Conservation (phyloP, 805 yeast species). For the Candida ipomoeae region DNA sequence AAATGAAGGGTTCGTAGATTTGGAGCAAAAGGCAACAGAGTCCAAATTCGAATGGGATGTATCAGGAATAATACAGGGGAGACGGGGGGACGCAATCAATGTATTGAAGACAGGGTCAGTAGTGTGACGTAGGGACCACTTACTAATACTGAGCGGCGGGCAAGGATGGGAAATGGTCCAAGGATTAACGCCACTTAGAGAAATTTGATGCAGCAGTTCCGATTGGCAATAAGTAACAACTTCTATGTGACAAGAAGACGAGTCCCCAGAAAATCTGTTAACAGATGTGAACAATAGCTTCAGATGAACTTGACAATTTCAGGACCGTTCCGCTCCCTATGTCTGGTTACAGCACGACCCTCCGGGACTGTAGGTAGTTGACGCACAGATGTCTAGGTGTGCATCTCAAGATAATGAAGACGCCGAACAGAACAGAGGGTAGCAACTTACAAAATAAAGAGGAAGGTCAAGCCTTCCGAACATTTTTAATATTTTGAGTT, state of each 20-base stretch:
- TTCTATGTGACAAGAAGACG: neutral
- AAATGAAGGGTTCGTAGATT: neutral
- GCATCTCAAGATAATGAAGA: slow-evolving; percentile 1
- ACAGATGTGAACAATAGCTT: neutral
- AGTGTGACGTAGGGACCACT: slow-evolving; percentile 3
- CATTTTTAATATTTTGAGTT: neutral
- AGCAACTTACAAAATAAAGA: neutral
- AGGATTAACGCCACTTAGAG: neutral
- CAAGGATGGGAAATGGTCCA: neutral
- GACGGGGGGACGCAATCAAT: neutral
- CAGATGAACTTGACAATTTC: neutral
- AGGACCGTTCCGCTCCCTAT: slow-evolving; percentile 6
- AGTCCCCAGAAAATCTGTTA: neutral
- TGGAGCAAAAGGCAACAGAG: neutral
- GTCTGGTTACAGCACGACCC: slow-evolving; percentile 2
- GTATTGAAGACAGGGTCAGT: neutral
- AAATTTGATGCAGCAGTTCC: neutral
- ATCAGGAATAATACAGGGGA: neutral
- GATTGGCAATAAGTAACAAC: neutral
- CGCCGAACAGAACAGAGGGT: neutral
- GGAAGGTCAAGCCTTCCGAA: too few species aligned
- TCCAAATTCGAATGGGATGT: neutral
- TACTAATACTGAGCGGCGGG: slow-evolving; percentile 4
- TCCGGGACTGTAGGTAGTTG: slow-evolving; percentile 2
- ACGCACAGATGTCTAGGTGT: slow-evolving; percentile 2